Conservation (phyloP, 148 eudicot species). For the Gaultheria prostrata region DNA sequence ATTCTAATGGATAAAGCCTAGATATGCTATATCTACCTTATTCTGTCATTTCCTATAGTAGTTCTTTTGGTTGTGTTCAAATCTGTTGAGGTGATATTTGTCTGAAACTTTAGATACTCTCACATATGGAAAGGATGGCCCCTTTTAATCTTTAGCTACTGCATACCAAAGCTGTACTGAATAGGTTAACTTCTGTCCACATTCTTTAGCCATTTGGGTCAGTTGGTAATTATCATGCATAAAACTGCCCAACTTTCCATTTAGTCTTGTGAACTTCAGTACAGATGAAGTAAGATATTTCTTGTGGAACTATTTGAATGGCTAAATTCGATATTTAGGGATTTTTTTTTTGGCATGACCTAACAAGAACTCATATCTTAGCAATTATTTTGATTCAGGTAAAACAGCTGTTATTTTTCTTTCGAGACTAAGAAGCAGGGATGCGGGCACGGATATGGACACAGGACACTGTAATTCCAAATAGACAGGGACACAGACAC, state of each 20-base stretch:
- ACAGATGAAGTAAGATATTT: background rate
- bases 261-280: slow-evolving; percentile 8
- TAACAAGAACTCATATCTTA: background rate
- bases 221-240: background rate
- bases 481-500: too few relatives aligned
- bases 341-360: background rate
- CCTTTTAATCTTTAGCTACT: background rate
- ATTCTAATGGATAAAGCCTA: background rate
- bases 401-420: background rate
- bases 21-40: background rate
- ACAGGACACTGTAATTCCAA: too few relatives aligned
- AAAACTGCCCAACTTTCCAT: background rate
- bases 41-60: background rate
- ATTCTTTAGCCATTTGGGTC: background rate
- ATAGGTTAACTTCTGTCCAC: background rate
- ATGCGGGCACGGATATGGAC: too few relatives aligned
- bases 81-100: background rate
- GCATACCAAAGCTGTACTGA: background rate
- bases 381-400: background rate
- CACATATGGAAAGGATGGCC: slow-evolving; percentile 2
- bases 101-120: background rate
- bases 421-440: too few relatives aligned
- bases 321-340: background rate
- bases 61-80: background rate
- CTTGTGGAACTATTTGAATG: background rate